A percentile compares a stretch with the other conserved stretches of the same genome.
These are phyloP conservation scores for Malassezia yamatoensis DNA, from an alignment of 1,284 basidiomycete species.

Conservation along the genomic window DNA sequence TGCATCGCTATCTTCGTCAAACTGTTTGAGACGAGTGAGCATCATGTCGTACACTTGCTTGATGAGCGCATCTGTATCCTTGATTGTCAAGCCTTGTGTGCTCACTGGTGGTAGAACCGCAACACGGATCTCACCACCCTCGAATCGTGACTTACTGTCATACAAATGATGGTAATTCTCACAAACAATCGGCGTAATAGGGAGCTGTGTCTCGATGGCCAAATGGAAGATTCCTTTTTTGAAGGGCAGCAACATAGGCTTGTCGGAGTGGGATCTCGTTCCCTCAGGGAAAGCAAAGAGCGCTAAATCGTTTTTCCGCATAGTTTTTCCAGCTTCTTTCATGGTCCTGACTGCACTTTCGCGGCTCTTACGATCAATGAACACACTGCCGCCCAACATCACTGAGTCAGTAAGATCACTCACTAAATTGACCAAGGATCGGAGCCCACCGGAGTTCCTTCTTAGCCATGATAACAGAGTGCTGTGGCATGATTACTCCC, in stretches of 20 bases:
- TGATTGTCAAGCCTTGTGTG: constrained; percentile 59
- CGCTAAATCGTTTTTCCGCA: constrained; percentile 65
- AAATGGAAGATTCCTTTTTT: constrained; percentile 99
- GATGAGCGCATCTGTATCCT: constrained; percentile 60
- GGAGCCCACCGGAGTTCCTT: constrained; percentile 78
- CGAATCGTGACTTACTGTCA: constrained; percentile 69
- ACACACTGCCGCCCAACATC: constrained; percentile 77
- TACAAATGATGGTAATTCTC: constrained; percentile 80
- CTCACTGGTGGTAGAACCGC: constrained; percentile 69
- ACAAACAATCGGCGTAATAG: constrained; percentile 76
- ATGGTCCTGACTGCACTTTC: constrained; percentile 66
- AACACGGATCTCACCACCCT: constrained; percentile 66
- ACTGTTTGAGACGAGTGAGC: constrained; percentile 21
- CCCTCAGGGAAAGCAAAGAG: constrained; percentile 48
- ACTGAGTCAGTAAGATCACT: constrained; percentile 47
- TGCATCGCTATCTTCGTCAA: constrained; percentile 4
- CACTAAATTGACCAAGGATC: constrained; percentile 71
- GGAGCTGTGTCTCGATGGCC: constrained; percentile 67
- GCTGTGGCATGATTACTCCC: constrained; percentile 73
- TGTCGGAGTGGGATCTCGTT: constrained; percentile 51
- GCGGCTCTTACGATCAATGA: constrained; percentile 77
- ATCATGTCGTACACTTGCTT: constrained; percentile 53
- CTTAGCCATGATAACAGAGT: constrained; percentile 85
- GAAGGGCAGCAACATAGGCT: constrained; percentile 58
- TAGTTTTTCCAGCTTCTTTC: constrained; percentile 64